phyloP scores from a whole-genome alignment of 768 basidiomycete species.

The Suillus variegatus region DNA sequence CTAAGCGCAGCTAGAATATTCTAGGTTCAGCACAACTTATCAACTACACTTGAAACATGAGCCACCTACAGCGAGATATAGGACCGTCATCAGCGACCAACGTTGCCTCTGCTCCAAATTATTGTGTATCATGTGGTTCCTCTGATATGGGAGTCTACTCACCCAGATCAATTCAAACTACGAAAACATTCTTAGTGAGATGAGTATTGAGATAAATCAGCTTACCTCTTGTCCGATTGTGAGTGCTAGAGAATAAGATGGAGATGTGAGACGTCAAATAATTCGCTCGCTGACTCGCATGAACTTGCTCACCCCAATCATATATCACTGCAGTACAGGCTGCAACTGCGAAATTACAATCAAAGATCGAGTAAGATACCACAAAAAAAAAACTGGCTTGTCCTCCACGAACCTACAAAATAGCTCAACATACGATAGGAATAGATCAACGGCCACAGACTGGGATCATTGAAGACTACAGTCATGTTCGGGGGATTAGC shows the following conservation, averaged over 20 bases:
- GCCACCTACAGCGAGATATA: not conserved
- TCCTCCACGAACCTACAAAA: not conserved
- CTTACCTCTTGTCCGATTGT: not conserved
- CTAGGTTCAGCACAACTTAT: not conserved
- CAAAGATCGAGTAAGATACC: not conserved
- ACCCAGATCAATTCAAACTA: not conserved
- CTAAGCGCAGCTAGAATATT: not conserved
- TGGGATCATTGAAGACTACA: not conserved
- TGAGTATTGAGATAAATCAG: too few relatives aligned
- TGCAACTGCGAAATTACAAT: not conserved
- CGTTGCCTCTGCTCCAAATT: not conserved
- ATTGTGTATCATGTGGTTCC: too few relatives aligned
- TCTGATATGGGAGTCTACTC: not conserved
- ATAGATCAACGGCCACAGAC: not conserved
- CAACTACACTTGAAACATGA: too few relatives aligned
- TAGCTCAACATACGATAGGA: fast-evolving
- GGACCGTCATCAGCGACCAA: not conserved
- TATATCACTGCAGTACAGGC: not conserved
- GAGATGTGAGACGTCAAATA: not conserved
- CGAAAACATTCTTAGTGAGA: not conserved
- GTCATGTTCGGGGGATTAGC: not conserved
- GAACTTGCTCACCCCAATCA: not conserved
- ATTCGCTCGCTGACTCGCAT: not conserved
- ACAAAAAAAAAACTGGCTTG: too few relatives aligned
- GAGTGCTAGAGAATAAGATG: not conserved